Base-by-base conservation (phyloP, 1,139 yeast species). In the Geotrichum macrosporum region DNA sequence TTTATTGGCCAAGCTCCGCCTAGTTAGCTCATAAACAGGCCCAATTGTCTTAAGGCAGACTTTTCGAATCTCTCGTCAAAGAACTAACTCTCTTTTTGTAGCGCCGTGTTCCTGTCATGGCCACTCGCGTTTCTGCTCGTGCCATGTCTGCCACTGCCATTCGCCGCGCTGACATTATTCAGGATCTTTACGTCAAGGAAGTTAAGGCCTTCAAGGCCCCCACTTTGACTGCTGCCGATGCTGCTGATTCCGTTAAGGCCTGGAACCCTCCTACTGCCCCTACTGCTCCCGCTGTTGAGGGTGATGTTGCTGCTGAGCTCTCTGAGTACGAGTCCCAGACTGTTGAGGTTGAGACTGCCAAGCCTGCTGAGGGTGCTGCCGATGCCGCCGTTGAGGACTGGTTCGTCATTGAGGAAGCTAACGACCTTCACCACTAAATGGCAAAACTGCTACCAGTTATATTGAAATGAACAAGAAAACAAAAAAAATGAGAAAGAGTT, bases 151-250 rank as follows among this genome's bases (percentile, higher is more conserved):
- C 46, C 38, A 43, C 50, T 29, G 39, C 50, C 19, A 41, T 40
- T 37, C 40, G 45, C 36, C 46, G 47, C 15, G 41, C 55, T 48
- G 81, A 87, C 74, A 76, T 84, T 66, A 72, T 89, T 64, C 79
- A 87, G 68, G 96, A 89, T 58, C 77, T 89, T 59, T 92, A 89
- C 74, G 73, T 89, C 64, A 82, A 77, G 70, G 94, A 87, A 70
- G 75, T 92, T 71, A 85, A 82, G 74, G 80, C 80, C 53, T 87
- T 84, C 80, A 86, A 88, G 76, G 89, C 95, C 65, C 77, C 82
- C 55, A 81, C 89, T 54, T 65, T 81, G 54, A 71, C 86, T 48
- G 78, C 84, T 53, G 72, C 78, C 59, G 94, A 85, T 60, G 81
- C 89, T 52, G 87, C 81, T 64, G 80, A 81, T 55, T 77, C 83